Evolutionary conservation across 2,329 filamentous ascomycete species (phyloP).

Genomic region (Fusarium nisikadoi): DNA sequence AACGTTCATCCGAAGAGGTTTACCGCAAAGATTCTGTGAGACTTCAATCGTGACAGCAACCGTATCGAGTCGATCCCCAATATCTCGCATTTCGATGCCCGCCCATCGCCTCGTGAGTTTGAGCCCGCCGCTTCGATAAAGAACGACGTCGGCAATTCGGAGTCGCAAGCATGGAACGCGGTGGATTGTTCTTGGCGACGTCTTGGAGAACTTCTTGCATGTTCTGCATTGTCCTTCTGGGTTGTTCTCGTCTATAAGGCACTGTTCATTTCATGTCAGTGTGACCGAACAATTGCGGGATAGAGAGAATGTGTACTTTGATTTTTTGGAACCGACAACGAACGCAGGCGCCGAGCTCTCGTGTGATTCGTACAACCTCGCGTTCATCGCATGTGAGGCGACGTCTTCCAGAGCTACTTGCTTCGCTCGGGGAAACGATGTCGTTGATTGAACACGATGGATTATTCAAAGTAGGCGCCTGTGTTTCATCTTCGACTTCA

Average conservation of each 20-base stretch:
- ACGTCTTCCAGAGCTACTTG: not conserved
- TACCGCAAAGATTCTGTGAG: slow-evolving; percentile 50
- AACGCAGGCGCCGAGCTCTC: slow-evolving; percentile 25
- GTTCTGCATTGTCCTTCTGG: slow-evolving; percentile 52
- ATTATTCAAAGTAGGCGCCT: not conserved
- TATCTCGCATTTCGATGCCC: slow-evolving; percentile 54
- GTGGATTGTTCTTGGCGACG: slow-evolving; percentile 61
- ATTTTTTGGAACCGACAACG: slow-evolving; percentile 40
- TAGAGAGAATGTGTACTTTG: slow-evolving; percentile 20
- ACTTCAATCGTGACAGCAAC: slow-evolving; percentile 51
- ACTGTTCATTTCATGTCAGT: slow-evolving; percentile 47
- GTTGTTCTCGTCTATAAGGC: slow-evolving; percentile 48
- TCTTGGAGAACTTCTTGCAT: slow-evolving; percentile 52
- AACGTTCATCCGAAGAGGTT: slow-evolving; percentile 53
- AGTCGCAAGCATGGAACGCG: slow-evolving; percentile 56
- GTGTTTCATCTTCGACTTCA: not conserved
- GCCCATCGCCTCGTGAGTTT: slow-evolving; percentile 57
- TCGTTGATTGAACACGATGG: not conserved
- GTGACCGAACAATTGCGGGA: not conserved
- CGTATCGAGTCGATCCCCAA: slow-evolving; percentile 49
- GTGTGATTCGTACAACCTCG: not conserved
- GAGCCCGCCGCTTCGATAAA: slow-evolving; percentile 58
- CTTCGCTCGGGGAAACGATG: not conserved
- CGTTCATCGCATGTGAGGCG: not conserved
- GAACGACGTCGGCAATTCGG: slow-evolving; percentile 54